These are phyloP conservation scores for Stagonosporopsis cucurbitacearum DNA, from an alignment of 2,329 filamentous ascomycete species.

Conservation along the genomic window DNA sequence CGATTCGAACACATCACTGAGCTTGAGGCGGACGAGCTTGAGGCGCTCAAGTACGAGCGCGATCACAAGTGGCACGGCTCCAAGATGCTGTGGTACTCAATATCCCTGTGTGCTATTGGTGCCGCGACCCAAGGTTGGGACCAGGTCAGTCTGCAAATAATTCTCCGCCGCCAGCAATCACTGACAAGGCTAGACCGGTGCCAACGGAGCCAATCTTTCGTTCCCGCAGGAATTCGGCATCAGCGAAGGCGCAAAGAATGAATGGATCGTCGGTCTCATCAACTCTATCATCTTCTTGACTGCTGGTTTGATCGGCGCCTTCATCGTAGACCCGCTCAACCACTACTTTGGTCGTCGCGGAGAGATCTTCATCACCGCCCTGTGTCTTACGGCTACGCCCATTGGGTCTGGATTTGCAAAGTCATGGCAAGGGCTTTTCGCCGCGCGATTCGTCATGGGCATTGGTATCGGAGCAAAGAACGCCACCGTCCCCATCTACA, in stretches of 20 bases:
- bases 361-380: slow-evolving; percentile 48
- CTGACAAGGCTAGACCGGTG: slow-evolving; percentile 57
- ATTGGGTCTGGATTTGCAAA: slow-evolving; percentile 48
- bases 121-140: slow-evolving; percentile 74
- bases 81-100: slow-evolving; percentile 68
- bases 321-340: slow-evolving; percentile 44
- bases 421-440: slow-evolving; percentile 47
- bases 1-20: slow-evolving; percentile 68
- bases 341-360: slow-evolving; percentile 47
- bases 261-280: slow-evolving; percentile 44
- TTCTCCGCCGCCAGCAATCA: not conserved
- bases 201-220: slow-evolving; percentile 62
- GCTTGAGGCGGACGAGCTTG: slow-evolving; percentile 66
- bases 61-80: slow-evolving; percentile 69
- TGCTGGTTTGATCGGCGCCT: slow-evolving; percentile 42
- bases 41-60: slow-evolving; percentile 66
- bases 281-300: slow-evolving; percentile 51
- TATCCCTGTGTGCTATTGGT: slow-evolving; percentile 71
- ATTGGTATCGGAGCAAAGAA: slow-evolving; percentile 46
- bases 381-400: slow-evolving; percentile 45
- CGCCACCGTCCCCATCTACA: slow-evolving; percentile 48
- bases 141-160: slow-evolving; percentile 8
- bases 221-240: slow-evolving; percentile 65
- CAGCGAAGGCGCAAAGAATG: slow-evolving; percentile 21
- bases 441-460: slow-evolving; percentile 46